phyloP scores from a whole-genome alignment of 768 basidiomycete species.

The Tulasnella sp. region DNA sequence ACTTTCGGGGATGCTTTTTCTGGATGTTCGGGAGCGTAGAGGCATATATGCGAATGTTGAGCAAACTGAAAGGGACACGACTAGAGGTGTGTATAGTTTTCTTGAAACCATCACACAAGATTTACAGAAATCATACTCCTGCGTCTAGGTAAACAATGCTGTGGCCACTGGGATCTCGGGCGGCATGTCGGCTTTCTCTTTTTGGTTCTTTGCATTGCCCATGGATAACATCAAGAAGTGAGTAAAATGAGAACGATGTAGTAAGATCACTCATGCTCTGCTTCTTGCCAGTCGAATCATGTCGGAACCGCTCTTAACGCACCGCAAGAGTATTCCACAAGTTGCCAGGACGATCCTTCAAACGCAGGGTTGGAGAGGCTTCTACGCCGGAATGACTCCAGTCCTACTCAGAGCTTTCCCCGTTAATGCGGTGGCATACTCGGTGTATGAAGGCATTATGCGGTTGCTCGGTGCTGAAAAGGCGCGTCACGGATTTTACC shows the following conservation, averaged over 20 bases:
- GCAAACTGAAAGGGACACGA: constrained; percentile 43
- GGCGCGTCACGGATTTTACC: constrained; percentile 28
- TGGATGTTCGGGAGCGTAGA: constrained; percentile 71
- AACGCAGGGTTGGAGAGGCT: constrained; percentile 44
- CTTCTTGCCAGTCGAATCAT: constrained; percentile 46
- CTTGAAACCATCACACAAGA: not conserved
- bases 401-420: constrained; percentile 66
- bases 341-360: constrained; percentile 45
- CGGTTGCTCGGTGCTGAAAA: constrained; percentile 53
- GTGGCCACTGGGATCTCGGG: constrained; percentile 56
- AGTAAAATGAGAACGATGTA: constrained; percentile 21
- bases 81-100: constrained; percentile 39
- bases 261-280: constrained; percentile 1
- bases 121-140: not conserved
- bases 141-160: constrained; percentile 48
- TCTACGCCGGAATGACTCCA: constrained; percentile 57
- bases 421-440: constrained; percentile 65
- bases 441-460: constrained; percentile 71
- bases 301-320: constrained; percentile 35
- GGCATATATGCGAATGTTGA: constrained; percentile 51
- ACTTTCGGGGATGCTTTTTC: constrained; percentile 64
- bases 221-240: constrained; percentile 80
- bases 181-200: constrained; percentile 49
- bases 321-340: constrained; percentile 38
- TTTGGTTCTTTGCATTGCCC: constrained; percentile 61